Evolutionary conservation across 2,329 filamentous ascomycete genomes (phyloP), one percentile per base, ranked within the genome.

Genomic region (Paracoccidioides lutzii): DNA sequence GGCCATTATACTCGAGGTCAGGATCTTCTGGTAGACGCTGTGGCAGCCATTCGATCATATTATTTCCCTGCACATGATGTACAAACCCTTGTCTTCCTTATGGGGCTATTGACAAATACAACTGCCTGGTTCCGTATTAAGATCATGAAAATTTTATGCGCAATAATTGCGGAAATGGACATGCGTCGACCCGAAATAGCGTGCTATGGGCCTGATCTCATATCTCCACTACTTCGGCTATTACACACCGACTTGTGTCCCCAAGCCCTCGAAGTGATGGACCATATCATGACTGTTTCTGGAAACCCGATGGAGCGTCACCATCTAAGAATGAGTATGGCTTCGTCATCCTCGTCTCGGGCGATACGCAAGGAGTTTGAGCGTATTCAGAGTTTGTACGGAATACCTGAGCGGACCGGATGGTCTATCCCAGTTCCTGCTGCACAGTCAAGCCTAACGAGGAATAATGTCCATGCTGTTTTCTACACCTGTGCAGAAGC

Each of bases 261-360:
- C 69, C 87, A 95, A 65, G 93, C 93, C 9, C 75, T 98, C 8
- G 83, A 89, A 61, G 91, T 98, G 0, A 76, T 98, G 57, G 93
- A 98, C 69, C 88, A 91, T 60, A 93, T 97, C 63, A 95, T 96
- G 81, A 88, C 87, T 33, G 91, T 97, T 76, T 90, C 90, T 0
- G 87, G 88, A 4, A 90, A 87, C 37, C 87, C 91, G 1, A 89
- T 95, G 79, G 93, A 97, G 69, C 89, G 88, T 63, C 89, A 96
- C 63, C 90, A 97, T 66, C 75, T 98, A 57, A 83, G 93, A 42
- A 98, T 98, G 94, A 97, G 91, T 70, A 96, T 98, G 89, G 90
- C 90, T 4, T 85, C 88, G 10, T 67, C 71, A 8, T 84, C 87
- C 0, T 89, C 90, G 2, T 93, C 90, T 0, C 86, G 87, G 63